These are phyloP conservation scores for Saccharomycopsis sp. DNA, from an alignment of 805 yeast genomes.

Conservation along the genomic window DNA sequence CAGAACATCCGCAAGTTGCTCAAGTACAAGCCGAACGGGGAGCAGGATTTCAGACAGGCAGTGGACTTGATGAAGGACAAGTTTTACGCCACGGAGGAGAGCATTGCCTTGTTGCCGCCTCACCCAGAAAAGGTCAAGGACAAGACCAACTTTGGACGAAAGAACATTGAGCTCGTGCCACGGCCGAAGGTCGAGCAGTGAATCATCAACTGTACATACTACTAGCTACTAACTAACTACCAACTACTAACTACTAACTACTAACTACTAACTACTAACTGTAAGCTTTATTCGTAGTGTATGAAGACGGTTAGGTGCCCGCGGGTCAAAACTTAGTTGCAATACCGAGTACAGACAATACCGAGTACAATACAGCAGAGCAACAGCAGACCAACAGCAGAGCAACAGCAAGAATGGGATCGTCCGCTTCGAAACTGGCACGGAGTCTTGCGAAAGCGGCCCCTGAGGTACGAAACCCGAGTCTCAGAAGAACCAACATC, in stretches of 20 bases:
- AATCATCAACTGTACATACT: too few species aligned
- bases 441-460: slow-evolving; percentile 12
- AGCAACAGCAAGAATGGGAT: slow-evolving; percentile 20
- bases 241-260: too few species aligned
- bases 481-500: slow-evolving; percentile 7
- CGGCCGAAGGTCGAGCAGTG: too few species aligned
- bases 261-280: neutral
- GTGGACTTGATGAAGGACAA: slow-evolving; percentile 48
- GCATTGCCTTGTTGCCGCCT: too few species aligned
- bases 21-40: slow-evolving; percentile 40
- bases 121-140: too few species aligned
- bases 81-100: slow-evolving; percentile 30
- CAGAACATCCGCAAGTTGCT: slow-evolving; percentile 47
- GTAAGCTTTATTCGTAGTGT: neutral
- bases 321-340: too few species aligned
- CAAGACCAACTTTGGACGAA: too few species aligned
- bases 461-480: neutral
- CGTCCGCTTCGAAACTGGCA: slow-evolving; percentile 16
- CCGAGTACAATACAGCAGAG: too few species aligned
- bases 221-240: too few species aligned
- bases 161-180: neutral
- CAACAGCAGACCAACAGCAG: too few species aligned
- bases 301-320: neutral
- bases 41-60: slow-evolving; percentile 43
- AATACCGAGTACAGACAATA: too few species aligned